A percentile compares a stretch with the other conserved stretches of the same genome.
Evolutionary conservation across 176 grass and related monocot genomes (phyloP).

Genomic region (Phragmites australis): DNA sequence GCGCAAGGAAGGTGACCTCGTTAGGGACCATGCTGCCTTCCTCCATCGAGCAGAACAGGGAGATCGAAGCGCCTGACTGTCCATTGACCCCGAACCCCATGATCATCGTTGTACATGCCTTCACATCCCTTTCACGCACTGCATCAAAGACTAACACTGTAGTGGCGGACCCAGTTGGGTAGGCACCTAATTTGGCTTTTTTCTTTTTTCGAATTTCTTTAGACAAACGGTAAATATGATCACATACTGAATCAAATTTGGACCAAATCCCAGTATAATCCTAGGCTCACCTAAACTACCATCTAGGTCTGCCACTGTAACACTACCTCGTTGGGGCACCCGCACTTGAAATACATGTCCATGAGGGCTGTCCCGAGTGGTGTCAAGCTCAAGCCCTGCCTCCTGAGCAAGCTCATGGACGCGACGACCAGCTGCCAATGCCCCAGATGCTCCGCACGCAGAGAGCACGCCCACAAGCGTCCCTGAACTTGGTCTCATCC

Average conservation of each 20-base stretch:
- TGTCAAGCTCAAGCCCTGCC: conserved; percentile 38
- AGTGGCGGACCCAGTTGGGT: no score
- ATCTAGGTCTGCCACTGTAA: no score
- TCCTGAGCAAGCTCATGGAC: conserved; percentile 40
- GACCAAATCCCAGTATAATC: no score
- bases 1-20: conserved; percentile 50
- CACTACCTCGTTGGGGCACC: conserved; percentile 32
- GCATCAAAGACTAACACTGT: conserved; percentile 43
- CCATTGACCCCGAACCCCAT: conserved; percentile 63
- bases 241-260: no score
- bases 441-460: conserved; percentile 43
- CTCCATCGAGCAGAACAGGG: conserved; percentile 51
- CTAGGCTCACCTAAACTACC: no score
- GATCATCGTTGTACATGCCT: conserved; percentile 64
- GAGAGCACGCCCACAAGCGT: conserved; percentile 62
- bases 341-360: conserved; percentile 66
- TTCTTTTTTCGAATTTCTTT: no score
- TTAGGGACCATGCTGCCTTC: conserved; percentile 45
- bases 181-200: no score
- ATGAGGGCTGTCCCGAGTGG: conserved; percentile 57
- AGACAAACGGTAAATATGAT: no score
- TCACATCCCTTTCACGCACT: conserved; percentile 52
- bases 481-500: conserved; percentile 47
- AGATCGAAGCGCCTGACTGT: conserved; percentile 32
- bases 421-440: conserved; percentile 15